Conservation (phyloP, 495 filamentous ascomycete genomes). For the Aspergillus conjunctus region DNA sequence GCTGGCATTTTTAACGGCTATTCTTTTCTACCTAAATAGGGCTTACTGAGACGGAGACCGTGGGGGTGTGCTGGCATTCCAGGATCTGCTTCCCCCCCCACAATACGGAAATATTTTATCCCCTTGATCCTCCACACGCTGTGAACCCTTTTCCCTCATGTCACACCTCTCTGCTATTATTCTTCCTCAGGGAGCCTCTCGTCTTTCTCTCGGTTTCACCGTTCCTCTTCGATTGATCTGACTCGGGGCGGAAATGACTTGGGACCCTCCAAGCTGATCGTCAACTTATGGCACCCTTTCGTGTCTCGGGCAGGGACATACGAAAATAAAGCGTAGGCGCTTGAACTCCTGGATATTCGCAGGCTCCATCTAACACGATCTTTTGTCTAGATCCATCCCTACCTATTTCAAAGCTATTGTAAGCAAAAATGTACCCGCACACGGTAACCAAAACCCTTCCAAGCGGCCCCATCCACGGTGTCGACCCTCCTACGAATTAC, state of each 20-base stretch:
- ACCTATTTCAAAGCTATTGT: background rate
- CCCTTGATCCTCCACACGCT: background rate
- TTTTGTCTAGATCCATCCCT: background rate
- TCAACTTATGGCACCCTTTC: background rate
- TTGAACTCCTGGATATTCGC: background rate
- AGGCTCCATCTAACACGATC: background rate
- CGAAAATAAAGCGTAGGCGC: background rate
- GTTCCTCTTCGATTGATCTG: background rate
- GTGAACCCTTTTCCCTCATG: background rate
- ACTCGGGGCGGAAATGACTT: background rate
- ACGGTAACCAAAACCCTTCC: slow-evolving; percentile 6
- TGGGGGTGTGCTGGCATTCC: slow-evolving; percentile 5
- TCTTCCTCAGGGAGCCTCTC: background rate
- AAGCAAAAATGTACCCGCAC: background rate
- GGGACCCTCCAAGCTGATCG: slow-evolving; percentile 1
- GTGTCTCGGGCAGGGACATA: background rate
- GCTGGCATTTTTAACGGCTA: background rate
- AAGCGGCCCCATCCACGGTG: background rate
- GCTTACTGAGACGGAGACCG: background rate
- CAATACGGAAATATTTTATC: background rate
- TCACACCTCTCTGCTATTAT: background rate
- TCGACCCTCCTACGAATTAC: slow-evolving; percentile 6
- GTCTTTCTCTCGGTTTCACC: background rate
- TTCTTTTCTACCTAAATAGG: too few relatives aligned
- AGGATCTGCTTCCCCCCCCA: background rate